phyloP scores from a whole-genome alignment of 2,329 filamentous ascomycete species.

The Hypoxylon sp. region DNA sequence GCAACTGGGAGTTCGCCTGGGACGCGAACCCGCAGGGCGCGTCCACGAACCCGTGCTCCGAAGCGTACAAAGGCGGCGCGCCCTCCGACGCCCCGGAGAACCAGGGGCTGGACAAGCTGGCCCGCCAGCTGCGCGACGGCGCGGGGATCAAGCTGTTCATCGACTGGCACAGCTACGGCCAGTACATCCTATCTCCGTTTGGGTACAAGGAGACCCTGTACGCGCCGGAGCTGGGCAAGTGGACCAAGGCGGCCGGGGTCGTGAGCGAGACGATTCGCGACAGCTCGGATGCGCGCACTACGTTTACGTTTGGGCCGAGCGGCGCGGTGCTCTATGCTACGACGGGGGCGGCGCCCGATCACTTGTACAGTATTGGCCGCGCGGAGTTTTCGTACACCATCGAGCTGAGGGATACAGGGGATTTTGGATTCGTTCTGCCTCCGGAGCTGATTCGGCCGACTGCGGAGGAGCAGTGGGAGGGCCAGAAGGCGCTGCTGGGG shows the following conservation, averaged over 20 bases:
- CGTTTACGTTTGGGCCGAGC: slow-evolving; percentile 41
- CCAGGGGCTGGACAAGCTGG: slow-evolving; percentile 51
- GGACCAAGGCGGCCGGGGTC: slow-evolving; percentile 47
- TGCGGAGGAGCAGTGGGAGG: slow-evolving; percentile 46
- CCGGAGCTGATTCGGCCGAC: slow-evolving; percentile 39
- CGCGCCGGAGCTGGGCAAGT: slow-evolving; percentile 53
- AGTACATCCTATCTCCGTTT: slow-evolving; percentile 63
- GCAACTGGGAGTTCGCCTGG: slow-evolving; percentile 63
- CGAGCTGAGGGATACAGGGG: slow-evolving; percentile 40
- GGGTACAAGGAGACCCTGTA: slow-evolving; percentile 61
- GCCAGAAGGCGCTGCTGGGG: slow-evolving; percentile 47
- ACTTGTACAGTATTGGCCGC: slow-evolving; percentile 38
- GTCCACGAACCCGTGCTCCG: slow-evolving; percentile 57
- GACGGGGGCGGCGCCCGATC: slow-evolving; percentile 40
- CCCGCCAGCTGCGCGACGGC: slow-evolving; percentile 45
- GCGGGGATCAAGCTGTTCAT: slow-evolving; percentile 64
- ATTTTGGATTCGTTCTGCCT: slow-evolving; percentile 42
- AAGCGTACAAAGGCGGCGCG: slow-evolving; percentile 54
- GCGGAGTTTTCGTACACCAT: slow-evolving; percentile 43
- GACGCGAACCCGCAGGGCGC: slow-evolving; percentile 53
- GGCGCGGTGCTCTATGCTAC: slow-evolving; percentile 41
- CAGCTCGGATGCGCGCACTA: slow-evolving; percentile 42
- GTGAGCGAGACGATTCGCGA: slow-evolving; percentile 48
- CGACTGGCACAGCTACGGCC: slow-evolving; percentile 67
- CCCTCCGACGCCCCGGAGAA: slow-evolving; percentile 57